A percentile compares a stretch with the other conserved stretches of the same genome.
Conservation (phyloP, 78 protist genomes). For the slime mould (Dictyostelium discoideum) region dicty_2.7 NC_007088.5:5461501-5462000, state of each 20-base stretch:
- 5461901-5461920: background rate
- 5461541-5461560: background rate
- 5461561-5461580: background rate
- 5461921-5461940: conserved; percentile 38
- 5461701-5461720: conserved; percentile 1
- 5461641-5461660: conserved; percentile 31
- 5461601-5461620: conserved; percentile 40
- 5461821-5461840: conserved; percentile 4
- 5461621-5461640: conserved; percentile 60
- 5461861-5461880: background rate
- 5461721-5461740: conserved; percentile 40
- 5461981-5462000: background rate
- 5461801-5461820: conserved; percentile 17
- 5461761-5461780: conserved; percentile 32
- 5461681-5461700: conserved; percentile 11
- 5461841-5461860: background rate
- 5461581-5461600: background rate
- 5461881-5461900: conserved; percentile 40
- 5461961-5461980: no score
- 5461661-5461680: conserved; percentile 43
- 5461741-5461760: conserved; percentile 55
- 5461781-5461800: conserved; percentile 40
- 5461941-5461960: conserved; percentile 19
- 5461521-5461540: conserved; percentile 1
- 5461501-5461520: background rate